These are phyloP conservation scores for Curvularia spicifera DNA, from an alignment of 2,329 filamentous ascomycete genomes.

Conservation along the genomic window DNA sequence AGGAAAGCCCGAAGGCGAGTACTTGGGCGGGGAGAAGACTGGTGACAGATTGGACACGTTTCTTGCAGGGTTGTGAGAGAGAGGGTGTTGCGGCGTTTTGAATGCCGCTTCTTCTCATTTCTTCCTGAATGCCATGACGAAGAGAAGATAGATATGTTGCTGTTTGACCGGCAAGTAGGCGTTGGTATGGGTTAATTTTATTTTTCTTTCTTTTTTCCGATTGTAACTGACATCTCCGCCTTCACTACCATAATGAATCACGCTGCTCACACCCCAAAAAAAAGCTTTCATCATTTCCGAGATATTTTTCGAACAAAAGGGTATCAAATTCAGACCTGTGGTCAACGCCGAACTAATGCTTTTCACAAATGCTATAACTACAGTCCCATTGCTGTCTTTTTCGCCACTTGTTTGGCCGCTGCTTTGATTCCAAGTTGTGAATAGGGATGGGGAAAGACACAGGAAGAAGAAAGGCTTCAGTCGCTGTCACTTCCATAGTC, in stretches of 20 bases:
- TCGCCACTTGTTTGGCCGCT: not conserved
- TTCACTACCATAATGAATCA: not conserved
- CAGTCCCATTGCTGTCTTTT: not conserved
- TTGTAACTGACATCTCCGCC: not conserved
- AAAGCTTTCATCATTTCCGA: not conserved
- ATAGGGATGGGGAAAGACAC: not conserved
- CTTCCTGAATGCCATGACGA: not conserved
- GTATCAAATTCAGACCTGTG: not conserved
- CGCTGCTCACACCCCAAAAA: not conserved
- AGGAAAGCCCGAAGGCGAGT: conserved; percentile 5
- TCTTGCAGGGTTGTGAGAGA: conserved; percentile 26
- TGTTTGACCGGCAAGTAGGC: not conserved
- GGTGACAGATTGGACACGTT: conserved; percentile 23
- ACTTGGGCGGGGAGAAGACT: conserved; percentile 22
- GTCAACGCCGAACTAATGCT: conserved; percentile 2
- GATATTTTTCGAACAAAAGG: not conserved
- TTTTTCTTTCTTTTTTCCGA: not conserved
- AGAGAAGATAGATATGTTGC: not conserved
- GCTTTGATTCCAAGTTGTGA: not conserved
- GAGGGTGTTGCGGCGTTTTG: conserved; percentile 28
- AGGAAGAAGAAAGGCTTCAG: not conserved
- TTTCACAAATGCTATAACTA: not conserved
- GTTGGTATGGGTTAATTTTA: not conserved
- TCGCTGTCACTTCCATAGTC: conserved; percentile 86
- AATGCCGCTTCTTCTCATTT: not conserved